These are phyloP conservation scores for Cadophora gregata DNA, from an alignment of 2,329 filamentous ascomycete genomes.

Conservation along the genomic window DNA sequence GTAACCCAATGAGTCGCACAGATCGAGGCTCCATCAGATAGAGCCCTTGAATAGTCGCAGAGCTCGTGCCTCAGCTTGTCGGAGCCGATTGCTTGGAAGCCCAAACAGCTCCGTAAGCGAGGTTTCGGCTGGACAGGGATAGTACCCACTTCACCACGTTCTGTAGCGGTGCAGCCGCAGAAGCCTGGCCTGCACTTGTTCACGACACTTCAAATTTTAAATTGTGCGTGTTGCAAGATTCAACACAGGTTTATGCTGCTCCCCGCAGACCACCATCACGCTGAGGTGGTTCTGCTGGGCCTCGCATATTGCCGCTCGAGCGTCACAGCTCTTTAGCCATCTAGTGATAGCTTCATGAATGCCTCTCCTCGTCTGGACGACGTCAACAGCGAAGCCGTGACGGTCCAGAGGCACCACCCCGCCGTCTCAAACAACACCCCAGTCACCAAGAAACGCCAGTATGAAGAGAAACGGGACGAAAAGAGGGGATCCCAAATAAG, in stretches of 20 bases:
- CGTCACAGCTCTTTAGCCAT: slow-evolving; percentile 13
- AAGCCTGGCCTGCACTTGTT: slow-evolving; percentile 18
- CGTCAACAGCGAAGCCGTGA: slow-evolving; percentile 19
- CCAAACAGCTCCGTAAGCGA: slow-evolving; percentile 19
- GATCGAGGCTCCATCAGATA: slow-evolving; percentile 15
- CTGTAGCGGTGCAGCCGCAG: slow-evolving; percentile 6
- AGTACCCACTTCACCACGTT: background rate
- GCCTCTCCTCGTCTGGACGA: background rate
- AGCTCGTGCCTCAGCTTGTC: slow-evolving; percentile 18
- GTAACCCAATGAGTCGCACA: slow-evolving; percentile 4
- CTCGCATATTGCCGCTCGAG: slow-evolving; percentile 20
- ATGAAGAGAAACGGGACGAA: slow-evolving; percentile 43
- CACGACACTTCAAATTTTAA: slow-evolving; percentile 27
- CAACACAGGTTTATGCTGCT: slow-evolving; percentile 13
- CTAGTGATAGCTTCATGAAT: slow-evolving; percentile 11
- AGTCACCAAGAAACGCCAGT: slow-evolving; percentile 41
- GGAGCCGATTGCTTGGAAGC: slow-evolving; percentile 16
- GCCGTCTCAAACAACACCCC: slow-evolving; percentile 36
- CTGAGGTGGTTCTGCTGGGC: slow-evolving; percentile 10
- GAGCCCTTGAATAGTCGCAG: background rate
- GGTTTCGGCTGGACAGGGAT: slow-evolving; percentile 19
- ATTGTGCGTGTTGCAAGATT: slow-evolving; percentile 25
- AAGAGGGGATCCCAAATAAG: slow-evolving; percentile 36
- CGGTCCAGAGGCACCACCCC: slow-evolving; percentile 30
- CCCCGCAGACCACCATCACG: background rate